Evolutionary conservation across 2,329 filamentous ascomycete genomes (phyloP), one percentile per base, ranked within the genome.

Genomic region (Cordyceps sp.): DNA sequence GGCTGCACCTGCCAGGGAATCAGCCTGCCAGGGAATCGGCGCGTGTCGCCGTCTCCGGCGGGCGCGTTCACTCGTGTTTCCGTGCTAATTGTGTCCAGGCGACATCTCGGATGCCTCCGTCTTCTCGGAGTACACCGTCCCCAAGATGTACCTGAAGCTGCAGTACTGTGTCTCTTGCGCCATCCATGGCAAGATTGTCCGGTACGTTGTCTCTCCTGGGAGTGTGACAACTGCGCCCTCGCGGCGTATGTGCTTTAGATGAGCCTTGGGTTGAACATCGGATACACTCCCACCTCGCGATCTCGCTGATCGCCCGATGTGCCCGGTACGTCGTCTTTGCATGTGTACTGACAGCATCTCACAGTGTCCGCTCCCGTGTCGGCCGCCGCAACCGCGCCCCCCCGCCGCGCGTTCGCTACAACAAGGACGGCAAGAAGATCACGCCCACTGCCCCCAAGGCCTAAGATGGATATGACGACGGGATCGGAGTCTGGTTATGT

Each of bases 71-170:
- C n/a, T n/a, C n/a, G n/a, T n/a, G n/a, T n/a, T n/a, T n/a, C n/a
- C n/a, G n/a, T n/a, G n/a, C n/a, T n/a, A n/a, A n/a, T n/a, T n/a
- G n/a, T n/a, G n/a, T n/a, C n/a, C 57, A 96, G 90, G 90, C 85
- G 90, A 98, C 84, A 98, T 98, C 71, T 94, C 86, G 49, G 90
- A 98, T 64, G 90, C 92, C 58, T 96, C 90, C 57, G 90, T 98
- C 66, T 98, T 96, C 70, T 65, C 81, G 57, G 90, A 98, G 73
- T 98, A 98, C 76, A 86, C 85, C 52, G 88, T 98, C 58, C 90
- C 90, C 69, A 98, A 98, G 83, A 98, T 98, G 92, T 98, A 98
- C 83, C 74, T 98, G 69, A 98, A 98, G 81, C 80, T 98, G 64
- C 90, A 98, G 74, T 98, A 98, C 84, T 98, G 90, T 66, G 90